phyloP scores from a whole-genome alignment of 2,329 filamentous ascomycete genomes.

The Epichloe gansuensis region DNA sequence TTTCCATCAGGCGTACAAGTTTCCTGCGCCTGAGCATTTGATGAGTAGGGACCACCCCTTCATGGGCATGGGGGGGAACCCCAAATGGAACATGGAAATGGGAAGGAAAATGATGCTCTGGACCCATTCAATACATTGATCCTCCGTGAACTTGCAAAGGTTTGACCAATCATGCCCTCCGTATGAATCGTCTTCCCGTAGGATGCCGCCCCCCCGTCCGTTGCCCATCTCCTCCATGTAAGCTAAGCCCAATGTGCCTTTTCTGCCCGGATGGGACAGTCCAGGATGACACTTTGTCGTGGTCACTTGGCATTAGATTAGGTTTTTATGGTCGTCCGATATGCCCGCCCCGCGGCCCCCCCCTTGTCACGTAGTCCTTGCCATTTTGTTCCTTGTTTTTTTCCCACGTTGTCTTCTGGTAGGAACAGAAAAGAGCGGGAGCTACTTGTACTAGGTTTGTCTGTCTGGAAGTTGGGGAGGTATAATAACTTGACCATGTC shows the following conservation, averaged over 20 bases:
- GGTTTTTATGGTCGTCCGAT: background rate
- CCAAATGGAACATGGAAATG: too few relatives aligned
- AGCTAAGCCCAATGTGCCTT: background rate
- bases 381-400: background rate
- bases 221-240: background rate
- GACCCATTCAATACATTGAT: background rate
- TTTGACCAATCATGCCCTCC: background rate
- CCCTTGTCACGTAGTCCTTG: background rate
- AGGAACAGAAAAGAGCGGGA: too few relatives aligned
- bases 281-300: background rate
- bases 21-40: background rate
- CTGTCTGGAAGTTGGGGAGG: background rate
- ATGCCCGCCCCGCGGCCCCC: background rate
- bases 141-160: background rate
- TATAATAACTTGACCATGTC: conserved; percentile 2
- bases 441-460: too few relatives aligned
- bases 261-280: conserved; percentile 2
- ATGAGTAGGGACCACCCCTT: background rate
- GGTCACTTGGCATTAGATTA: conserved; percentile 1
- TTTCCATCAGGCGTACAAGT: conserved; percentile 4
- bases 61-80: background rate
- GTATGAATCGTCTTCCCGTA: background rate
- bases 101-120: too few relatives aligned
- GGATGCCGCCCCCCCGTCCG: background rate
- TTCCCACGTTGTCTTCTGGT: too few relatives aligned